A percentile compares a stretch with the other conserved stretches of the same genome.
These are phyloP conservation scores for Leptographium lundbergii DNA, from an alignment of 2,329 filamentous ascomycete species.

Conservation along the genomic window DNA sequence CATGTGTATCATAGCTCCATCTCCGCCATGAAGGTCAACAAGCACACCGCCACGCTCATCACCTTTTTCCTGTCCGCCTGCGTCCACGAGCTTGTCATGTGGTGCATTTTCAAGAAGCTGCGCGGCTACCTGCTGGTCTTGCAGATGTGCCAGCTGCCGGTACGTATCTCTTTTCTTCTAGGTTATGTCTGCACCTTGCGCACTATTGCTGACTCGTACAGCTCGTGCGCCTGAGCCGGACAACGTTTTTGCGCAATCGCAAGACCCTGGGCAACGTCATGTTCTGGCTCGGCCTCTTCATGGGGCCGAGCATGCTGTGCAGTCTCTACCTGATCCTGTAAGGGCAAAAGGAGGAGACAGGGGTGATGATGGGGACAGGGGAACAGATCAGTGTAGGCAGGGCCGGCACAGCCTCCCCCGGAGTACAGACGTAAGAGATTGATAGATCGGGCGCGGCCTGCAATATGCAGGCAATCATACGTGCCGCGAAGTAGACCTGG, in stretches of 20 bases:
- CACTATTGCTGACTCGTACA: constrained; percentile 12
- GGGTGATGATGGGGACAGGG: neutral
- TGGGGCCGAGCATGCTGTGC: constrained; percentile 56
- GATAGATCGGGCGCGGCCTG: neutral
- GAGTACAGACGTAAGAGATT: neutral
- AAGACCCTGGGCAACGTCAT: constrained; percentile 57
- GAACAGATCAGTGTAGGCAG: neutral
- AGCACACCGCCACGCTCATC: constrained; percentile 58
- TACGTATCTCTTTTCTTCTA: constrained; percentile 16
- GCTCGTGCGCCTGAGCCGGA: constrained; percentile 54
- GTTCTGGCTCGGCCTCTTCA: constrained; percentile 71
- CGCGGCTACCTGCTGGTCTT: constrained; percentile 60
- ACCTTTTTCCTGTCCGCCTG: constrained; percentile 62
- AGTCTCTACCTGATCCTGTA: constrained; percentile 47
- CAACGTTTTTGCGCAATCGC: constrained; percentile 49
- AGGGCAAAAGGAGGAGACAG: neutral
- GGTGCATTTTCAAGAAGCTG: constrained; percentile 67
- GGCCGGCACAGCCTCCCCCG: neutral
- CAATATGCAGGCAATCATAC: neutral
- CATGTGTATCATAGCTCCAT: constrained; percentile 73
- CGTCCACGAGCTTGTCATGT: constrained; percentile 68
- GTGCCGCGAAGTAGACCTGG: neutral
- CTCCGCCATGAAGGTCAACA: constrained; percentile 56
- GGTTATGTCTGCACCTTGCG: too few species aligned
- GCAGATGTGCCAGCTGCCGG: constrained; percentile 62